Percentiles rank a stretch among this genome's conserved stretches.
Evolutionary conservation across 305 asterid species (phyloP).

Genomic region (Solanum aculeatissimum): DNA sequence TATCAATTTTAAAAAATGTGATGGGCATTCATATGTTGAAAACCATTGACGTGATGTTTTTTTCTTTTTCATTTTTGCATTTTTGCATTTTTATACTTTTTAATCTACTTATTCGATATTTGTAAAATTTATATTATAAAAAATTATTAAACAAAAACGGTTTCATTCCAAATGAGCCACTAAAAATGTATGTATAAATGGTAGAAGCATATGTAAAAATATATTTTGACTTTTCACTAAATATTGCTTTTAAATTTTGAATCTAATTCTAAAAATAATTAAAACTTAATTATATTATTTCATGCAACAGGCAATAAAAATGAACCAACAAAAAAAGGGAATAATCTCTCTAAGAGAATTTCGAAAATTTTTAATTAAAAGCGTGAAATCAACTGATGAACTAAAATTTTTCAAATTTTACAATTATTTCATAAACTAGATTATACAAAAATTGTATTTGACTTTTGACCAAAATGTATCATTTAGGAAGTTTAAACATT

Average conservation of each 20-base stretch:
- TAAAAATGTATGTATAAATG: neutral
- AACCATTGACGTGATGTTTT: neutral
- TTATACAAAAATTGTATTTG: neutral
- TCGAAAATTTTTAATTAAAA: too few relatives aligned
- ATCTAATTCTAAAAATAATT: neutral
- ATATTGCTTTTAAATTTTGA: neutral
- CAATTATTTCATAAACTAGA: neutral
- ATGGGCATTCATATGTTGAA: neutral
- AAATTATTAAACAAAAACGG: neutral
- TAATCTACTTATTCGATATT: neutral
- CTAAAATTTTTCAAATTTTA: neutral
- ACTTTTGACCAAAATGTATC: neutral
- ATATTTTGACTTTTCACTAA: neutral
- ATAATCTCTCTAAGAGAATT: neutral
- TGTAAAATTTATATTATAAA: neutral
- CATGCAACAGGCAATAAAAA: neutral
- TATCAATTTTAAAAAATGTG: neutral
- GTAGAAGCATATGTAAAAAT: neutral
- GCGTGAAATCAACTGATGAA: neutral
- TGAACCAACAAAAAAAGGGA: neutral
- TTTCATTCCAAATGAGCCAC: neutral
- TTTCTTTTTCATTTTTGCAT: rapidly evolving
- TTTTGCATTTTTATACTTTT: neutral
- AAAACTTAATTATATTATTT: neutral
- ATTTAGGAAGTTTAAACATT: neutral